phyloP scores from a whole-genome alignment of 1,284 basidiomycete species.

The Lentinula novae-zelandiae region DNA sequence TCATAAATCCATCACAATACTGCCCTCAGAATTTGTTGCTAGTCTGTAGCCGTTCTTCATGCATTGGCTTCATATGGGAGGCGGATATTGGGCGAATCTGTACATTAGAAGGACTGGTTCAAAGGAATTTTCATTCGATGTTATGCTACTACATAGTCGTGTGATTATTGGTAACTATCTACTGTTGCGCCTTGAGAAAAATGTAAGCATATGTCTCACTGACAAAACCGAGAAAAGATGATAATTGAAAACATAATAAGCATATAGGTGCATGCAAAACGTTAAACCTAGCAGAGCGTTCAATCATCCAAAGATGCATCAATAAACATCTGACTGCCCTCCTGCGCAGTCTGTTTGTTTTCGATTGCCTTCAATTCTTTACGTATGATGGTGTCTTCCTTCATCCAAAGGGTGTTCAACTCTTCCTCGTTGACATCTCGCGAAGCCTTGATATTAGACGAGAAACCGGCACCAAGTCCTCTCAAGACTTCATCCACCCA shows the following conservation, averaged over 20 bases:
- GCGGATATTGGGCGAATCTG: too few relatives aligned
- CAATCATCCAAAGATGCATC: conserved; percentile 52
- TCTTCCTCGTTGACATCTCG: conserved; percentile 62
- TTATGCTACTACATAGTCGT: neutral
- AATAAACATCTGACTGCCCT: conserved; percentile 37
- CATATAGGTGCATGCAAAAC: neutral
- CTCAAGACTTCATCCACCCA: conserved; percentile 62
- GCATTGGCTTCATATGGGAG: too few relatives aligned
- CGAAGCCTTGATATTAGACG: conserved; percentile 22
- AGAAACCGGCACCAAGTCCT: conserved; percentile 47
- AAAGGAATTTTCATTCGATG: neutral
- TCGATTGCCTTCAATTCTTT: conserved; percentile 48
- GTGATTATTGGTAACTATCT: neutral
- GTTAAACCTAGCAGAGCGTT: neutral
- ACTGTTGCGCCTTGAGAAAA: neutral
- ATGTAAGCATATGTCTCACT: neutral
- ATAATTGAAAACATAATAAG: neutral
- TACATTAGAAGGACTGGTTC: too few relatives aligned
- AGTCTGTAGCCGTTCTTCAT: neutral
- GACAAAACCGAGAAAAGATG: neutral
- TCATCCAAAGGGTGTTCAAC: conserved; percentile 61
- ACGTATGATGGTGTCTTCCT: conserved; percentile 51
- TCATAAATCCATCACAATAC: neutral
- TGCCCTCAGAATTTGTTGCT: neutral
- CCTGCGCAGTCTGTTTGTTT: conserved; percentile 17